Percentiles rank a stretch among this genome's conserved stretches.
Conservation (phyloP, 495 filamentous ascomycete genomes). For the Pyrenopolyporus hunteri region DNA sequence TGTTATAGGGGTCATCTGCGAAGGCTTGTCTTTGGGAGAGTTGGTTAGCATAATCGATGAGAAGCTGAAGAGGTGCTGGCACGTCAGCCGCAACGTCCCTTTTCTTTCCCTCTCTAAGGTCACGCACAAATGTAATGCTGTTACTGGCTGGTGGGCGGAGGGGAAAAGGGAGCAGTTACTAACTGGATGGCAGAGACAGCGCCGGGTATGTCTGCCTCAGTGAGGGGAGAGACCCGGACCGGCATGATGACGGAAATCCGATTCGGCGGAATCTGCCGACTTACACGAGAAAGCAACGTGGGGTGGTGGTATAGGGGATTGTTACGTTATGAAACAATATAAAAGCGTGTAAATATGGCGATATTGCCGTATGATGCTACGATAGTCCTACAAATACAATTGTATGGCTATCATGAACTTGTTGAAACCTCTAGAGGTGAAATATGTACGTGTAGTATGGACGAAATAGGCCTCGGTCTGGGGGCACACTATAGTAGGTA, state of each 20-base stretch:
- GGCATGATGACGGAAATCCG: conserved; percentile 54
- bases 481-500: no score
- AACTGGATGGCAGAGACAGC: conserved; percentile 57
- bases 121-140: conserved; percentile 1
- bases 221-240: conserved; percentile 61
- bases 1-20: conserved; percentile 68
- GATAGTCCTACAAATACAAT: no score
- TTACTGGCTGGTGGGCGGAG: conserved; percentile 18
- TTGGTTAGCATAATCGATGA: conserved; percentile 22
- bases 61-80: conserved; percentile 10
- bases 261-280: conserved; percentile 34
- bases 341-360: no score
- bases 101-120: not conserved
- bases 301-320: no score
- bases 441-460: no score
- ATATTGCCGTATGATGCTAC: no score
- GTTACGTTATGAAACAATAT: no score
- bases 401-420: no score
- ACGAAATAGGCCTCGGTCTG: no score
- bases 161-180: conserved; percentile 13
- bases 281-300: conserved; percentile 20
- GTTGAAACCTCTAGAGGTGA: no score
- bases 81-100: conserved; percentile 25
- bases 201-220: conserved; percentile 64
- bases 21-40: conserved; percentile 61